Percentiles rank a stretch among this genome's conserved stretches.
phyloP scores from a whole-genome alignment of 1,284 basidiomycete genomes.

The Polyporus tsugae region DNA sequence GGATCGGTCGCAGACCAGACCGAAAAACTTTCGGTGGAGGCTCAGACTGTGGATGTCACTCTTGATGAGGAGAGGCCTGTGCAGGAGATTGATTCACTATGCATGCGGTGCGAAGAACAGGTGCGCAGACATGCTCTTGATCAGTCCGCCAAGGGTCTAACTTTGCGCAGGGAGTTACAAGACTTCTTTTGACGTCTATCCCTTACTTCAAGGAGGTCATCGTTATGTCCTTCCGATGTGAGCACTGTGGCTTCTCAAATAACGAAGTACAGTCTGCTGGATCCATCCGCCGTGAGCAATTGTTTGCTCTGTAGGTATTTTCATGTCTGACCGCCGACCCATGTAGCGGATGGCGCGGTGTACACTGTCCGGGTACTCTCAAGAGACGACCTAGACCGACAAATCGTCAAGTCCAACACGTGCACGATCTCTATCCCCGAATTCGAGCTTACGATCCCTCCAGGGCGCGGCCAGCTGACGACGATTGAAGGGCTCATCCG shows the following conservation, averaged over 20 bases:
- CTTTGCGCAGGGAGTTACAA: constrained; percentile 78
- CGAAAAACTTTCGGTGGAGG: constrained; percentile 42
- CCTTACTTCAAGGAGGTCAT: constrained; percentile 98
- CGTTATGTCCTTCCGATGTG: constrained; percentile 95
- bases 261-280: constrained; percentile 97
- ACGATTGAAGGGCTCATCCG: constrained; percentile 94
- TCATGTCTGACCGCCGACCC: not conserved
- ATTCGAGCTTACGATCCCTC: constrained; percentile 91
- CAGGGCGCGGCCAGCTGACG: constrained; percentile 90
- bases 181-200: constrained; percentile 93
- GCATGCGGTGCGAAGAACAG: constrained; percentile 94
- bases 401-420: constrained; percentile 90
- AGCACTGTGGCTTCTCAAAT: constrained; percentile 90
- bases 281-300: constrained; percentile 78
- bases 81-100: constrained; percentile 90
- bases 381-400: constrained; percentile 87
- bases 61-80: constrained; percentile 70
- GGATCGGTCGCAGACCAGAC: constrained; percentile 53
- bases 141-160: constrained; percentile 1
- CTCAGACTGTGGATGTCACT: constrained; percentile 39
- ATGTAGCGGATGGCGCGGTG: constrained; percentile 67
- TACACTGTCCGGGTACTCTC: constrained; percentile 88
- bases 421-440: constrained; percentile 90
- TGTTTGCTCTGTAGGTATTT: no score
- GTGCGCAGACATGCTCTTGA: constrained; percentile 47